phyloP scores from a whole-genome alignment of 768 basidiomycete genomes.

The Termitomyces sp. region DNA sequence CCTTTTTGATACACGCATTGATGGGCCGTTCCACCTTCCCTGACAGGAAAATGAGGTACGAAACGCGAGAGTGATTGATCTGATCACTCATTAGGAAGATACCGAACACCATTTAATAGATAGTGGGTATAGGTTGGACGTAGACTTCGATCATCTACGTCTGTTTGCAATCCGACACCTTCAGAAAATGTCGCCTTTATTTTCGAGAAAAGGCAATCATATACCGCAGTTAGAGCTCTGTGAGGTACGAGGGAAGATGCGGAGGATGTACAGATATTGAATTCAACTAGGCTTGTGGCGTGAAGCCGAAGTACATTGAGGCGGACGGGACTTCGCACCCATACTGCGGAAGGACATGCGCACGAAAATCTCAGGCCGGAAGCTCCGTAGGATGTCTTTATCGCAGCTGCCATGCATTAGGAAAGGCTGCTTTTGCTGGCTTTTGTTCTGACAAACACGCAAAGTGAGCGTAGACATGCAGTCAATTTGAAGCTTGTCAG shows the following conservation, averaged over 20 bases:
- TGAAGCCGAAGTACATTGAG: conserved; percentile 59
- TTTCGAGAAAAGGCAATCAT: neutral
- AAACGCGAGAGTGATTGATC: neutral
- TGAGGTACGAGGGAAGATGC: conserved; percentile 4
- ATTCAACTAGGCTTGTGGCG: conserved; percentile 43
- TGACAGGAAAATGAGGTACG: neutral
- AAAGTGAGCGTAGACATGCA: conserved; percentile 33
- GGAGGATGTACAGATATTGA: conserved; percentile 2
- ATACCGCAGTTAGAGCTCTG: conserved; percentile 5
- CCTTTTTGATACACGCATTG: neutral
- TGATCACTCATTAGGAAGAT: neutral
- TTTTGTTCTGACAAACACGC: conserved; percentile 60
- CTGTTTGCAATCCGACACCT: neutral
- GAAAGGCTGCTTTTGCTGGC: conserved; percentile 41
- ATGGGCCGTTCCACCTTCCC: neutral
- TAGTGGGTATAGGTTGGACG: neutral
- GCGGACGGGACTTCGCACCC: conserved; percentile 46
- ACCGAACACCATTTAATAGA: neutral
- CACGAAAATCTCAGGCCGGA: conserved; percentile 36
- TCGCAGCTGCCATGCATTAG: conserved; percentile 45
- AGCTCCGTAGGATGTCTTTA: conserved; percentile 39
- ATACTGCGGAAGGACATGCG: conserved; percentile 59
- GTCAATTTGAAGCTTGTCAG: neutral
- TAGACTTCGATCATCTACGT: neutral
- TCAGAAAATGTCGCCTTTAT: neutral